Evolutionary conservation across 176 grass and related monocot genomes (phyloP).

Genomic region (Triticum aestivum): DNA sequence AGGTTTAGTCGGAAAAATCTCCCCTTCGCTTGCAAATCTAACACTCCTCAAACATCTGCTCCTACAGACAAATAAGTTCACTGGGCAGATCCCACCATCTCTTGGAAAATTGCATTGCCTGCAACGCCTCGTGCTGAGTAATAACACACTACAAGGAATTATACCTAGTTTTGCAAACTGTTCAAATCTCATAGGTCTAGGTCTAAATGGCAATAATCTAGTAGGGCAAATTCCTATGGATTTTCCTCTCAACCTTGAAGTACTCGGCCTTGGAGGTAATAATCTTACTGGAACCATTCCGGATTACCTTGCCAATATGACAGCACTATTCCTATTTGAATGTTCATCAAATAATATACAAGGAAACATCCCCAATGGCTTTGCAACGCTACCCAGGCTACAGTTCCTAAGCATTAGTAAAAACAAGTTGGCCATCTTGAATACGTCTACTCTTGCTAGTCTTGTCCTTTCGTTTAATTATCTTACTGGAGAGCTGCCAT

Average conservation of each 20-base stretch:
- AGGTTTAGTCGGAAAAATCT: not conserved
- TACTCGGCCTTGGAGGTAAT: not conserved
- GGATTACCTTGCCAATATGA: no score
- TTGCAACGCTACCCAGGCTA: not conserved
- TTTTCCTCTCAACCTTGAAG: not conserved
- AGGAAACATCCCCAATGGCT: not conserved
- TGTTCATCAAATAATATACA: not conserved
- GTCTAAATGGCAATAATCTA: not conserved
- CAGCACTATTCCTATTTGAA: no score
- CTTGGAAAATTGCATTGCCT: conserved; percentile 8
- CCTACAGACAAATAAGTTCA: not conserved
- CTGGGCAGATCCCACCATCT: conserved; percentile 21
- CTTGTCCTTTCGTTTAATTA: no score
- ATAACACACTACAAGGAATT: not conserved
- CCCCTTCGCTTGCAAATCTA: conserved; percentile 1
- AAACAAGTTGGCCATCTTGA: no score
- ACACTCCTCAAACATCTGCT: not conserved
- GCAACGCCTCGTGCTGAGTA: not conserved
- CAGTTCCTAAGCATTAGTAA: not conserved
- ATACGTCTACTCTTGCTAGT: no score
- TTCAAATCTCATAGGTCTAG: not conserved
- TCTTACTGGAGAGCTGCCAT: no score
- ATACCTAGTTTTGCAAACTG: no score
- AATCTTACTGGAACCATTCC: not conserved
- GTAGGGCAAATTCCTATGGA: not conserved